phyloP scores from a whole-genome alignment of 2,329 filamentous ascomycete genomes.

The Trichophyton simii region DNA sequence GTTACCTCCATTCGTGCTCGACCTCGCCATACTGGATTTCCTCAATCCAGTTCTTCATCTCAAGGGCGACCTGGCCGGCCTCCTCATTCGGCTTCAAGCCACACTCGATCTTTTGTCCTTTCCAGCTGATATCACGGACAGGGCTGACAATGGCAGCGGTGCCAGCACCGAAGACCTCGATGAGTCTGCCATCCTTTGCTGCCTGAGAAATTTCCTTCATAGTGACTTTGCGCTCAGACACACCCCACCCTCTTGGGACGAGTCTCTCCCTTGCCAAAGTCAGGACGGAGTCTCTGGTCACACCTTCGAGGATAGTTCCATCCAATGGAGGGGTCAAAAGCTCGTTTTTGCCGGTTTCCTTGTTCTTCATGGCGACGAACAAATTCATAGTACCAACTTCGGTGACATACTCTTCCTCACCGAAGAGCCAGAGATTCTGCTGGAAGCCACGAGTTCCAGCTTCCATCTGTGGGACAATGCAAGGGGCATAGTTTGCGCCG shows the following conservation, averaged over 20 bases:
- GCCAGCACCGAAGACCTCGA: constrained; percentile 89
- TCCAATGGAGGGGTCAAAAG: constrained; percentile 90
- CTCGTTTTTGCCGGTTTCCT: constrained; percentile 80
- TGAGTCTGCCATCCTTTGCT: constrained; percentile 65
- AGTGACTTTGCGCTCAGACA: constrained; percentile 80
- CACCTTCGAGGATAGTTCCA: constrained; percentile 89
- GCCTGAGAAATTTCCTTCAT: constrained; percentile 79
- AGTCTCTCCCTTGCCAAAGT: constrained; percentile 72
- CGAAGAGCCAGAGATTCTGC: constrained; percentile 97
- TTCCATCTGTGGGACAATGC: constrained; percentile 89
- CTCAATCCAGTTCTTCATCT: constrained; percentile 96
- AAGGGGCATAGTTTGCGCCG: constrained; percentile 97
- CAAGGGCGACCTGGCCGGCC: constrained; percentile 69
- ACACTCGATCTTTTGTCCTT: constrained; percentile 66
- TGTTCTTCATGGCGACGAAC: constrained; percentile 74
- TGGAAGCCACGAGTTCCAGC: constrained; percentile 86
- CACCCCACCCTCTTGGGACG: constrained; percentile 71
- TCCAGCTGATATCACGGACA: constrained; percentile 80
- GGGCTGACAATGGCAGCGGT: constrained; percentile 92
- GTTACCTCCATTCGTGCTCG: constrained; percentile 79
- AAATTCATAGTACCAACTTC: constrained; percentile 99
- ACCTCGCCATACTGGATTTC: constrained; percentile 89
- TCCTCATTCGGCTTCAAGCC: constrained; percentile 70
- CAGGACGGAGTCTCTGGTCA: constrained; percentile 87
- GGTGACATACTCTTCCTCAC: constrained; percentile 87